Percentiles rank a stretch among this genome's conserved stretches.
These are phyloP conservation scores for Opeltia flavorubescens DNA, from an alignment of 495 filamentous ascomycete species.

Conservation along the genomic window DNA sequence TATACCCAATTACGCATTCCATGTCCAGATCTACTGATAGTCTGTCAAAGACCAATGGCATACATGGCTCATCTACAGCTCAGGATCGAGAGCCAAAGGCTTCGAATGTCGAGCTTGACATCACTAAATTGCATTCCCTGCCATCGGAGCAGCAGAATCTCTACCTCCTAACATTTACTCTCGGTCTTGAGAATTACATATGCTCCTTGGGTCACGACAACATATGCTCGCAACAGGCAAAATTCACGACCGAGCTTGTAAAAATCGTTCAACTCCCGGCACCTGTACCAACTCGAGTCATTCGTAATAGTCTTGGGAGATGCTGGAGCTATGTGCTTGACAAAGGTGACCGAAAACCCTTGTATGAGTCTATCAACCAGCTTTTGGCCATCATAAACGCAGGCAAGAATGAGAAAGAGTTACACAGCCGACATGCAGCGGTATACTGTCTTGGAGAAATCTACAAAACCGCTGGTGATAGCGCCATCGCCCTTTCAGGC, in stretches of 20 bases:
- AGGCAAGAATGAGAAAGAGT: slow-evolving; percentile 69
- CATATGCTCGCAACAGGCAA: slow-evolving; percentile 73
- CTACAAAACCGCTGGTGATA: slow-evolving; percentile 80
- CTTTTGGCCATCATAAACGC: slow-evolving; percentile 59
- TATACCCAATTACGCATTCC: too few species aligned
- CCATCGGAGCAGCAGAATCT: slow-evolving; percentile 93
- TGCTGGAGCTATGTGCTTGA: slow-evolving; percentile 73
- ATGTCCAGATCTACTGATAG: neutral
- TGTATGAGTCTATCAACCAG: slow-evolving; percentile 91
- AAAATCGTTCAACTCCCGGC: slow-evolving; percentile 78
- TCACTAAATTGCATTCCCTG: slow-evolving; percentile 74
- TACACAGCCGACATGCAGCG: slow-evolving; percentile 69
- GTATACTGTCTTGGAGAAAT: slow-evolving; percentile 80
- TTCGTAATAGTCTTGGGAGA: slow-evolving; percentile 75
- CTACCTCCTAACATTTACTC: slow-evolving; percentile 78
- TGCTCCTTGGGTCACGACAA: slow-evolving; percentile 57
- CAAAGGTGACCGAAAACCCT: slow-evolving; percentile 77
- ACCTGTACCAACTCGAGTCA: slow-evolving; percentile 73
- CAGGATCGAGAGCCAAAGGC: neutral
- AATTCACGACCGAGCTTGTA: slow-evolving; percentile 79
- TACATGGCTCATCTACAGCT: neutral
- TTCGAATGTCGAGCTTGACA: slow-evolving; percentile 50
- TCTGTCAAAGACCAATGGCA: neutral
- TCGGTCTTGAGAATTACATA: slow-evolving; percentile 69
- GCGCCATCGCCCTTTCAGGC: slow-evolving; percentile 72